Evolutionary conservation across 2,329 filamentous ascomycete genomes (phyloP), one percentile per base, ranked within the genome.

Genomic region (Xylariaceae sp.): DNA sequence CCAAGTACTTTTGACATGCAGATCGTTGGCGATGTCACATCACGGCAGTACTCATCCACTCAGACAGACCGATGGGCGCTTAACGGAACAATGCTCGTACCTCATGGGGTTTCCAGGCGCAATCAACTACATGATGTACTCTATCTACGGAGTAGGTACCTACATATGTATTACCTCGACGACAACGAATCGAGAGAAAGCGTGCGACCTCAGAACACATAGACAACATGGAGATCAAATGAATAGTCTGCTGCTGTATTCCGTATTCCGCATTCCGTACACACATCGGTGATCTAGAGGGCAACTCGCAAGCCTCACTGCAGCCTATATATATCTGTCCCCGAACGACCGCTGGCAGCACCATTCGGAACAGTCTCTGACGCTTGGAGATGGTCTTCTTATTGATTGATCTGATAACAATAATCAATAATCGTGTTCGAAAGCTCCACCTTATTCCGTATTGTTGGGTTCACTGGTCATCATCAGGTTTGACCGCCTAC

Each of bases 401-500:
- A 17, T 18, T n/a, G n/a, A 48, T 45, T 47, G 10, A 23, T 35
- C 18, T 47, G 39, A 51, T 30, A 11, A 30, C 23, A 10, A 10
- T 15, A 44, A 23, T 6, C 18, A 18, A 53, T 39, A 37, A 34
- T 47, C 23, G 30, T 37, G 30, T 10, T 23, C 34, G 54, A 18
- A 45, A 37, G 49, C 13, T 34, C 49, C 47, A 13, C 37, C 17
- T 37, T 30, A 30, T 30, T 30, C 23, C 42, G 37, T 44, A 15
- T 34, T 42, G 47, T 55, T 51, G 34, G 49, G 39, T 34, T 47
- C 23, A 17, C 55, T 42, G 30, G 18, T 44, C 42, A 49, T 50
- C 35, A 34, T 62, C 42, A 48, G 62, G 57, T 58, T 58, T 60
- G 59, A 62, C 59, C 62, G 56, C 59, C 54, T 57, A 47, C 56